These are phyloP conservation scores for Citrullus colocynthis DNA, from an alignment of 306 rosid genomes.

Conservation along the genomic window DNA sequence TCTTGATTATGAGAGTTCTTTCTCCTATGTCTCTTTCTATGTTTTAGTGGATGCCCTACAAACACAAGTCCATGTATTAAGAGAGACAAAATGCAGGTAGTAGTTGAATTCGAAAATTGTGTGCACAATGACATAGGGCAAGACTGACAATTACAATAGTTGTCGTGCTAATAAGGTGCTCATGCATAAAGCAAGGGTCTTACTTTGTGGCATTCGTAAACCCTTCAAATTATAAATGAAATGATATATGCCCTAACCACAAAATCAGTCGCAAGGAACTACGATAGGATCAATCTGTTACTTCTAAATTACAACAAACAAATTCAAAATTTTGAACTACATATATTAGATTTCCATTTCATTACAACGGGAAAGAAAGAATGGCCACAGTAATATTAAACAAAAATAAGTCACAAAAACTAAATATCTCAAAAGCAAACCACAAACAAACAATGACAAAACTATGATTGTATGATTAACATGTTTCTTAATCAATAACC, in stretches of 20 bases:
- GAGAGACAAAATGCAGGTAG: not conserved
- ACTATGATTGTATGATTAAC: not conserved
- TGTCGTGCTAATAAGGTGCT: not conserved
- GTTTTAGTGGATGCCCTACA: slow-evolving; percentile 71
- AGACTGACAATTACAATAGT: not conserved
- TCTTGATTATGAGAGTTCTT: slow-evolving; percentile 68
- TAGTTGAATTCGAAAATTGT: not conserved
- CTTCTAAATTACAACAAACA: not conserved
- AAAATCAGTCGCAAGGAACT: not conserved
- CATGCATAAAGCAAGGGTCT: not conserved
- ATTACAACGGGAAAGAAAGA: not conserved
- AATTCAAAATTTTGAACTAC: not conserved
- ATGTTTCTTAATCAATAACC: slow-evolving; percentile 20
- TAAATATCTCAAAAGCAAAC: not conserved
- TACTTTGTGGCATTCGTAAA: not conserved
- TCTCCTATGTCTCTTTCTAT: slow-evolving; percentile 80
- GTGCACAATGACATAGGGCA: not conserved
- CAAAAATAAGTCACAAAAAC: not conserved
- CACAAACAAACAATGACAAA: not conserved
- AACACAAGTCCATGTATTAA: not conserved
- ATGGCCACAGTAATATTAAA: not conserved
- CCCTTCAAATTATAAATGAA: not conserved
- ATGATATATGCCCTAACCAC: not conserved
- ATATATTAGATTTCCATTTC: not conserved
- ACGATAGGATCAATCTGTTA: not conserved